Conservation (phyloP, 1,284 basidiomycete genomes). For the Marasmius tenuissimus region DNA sequence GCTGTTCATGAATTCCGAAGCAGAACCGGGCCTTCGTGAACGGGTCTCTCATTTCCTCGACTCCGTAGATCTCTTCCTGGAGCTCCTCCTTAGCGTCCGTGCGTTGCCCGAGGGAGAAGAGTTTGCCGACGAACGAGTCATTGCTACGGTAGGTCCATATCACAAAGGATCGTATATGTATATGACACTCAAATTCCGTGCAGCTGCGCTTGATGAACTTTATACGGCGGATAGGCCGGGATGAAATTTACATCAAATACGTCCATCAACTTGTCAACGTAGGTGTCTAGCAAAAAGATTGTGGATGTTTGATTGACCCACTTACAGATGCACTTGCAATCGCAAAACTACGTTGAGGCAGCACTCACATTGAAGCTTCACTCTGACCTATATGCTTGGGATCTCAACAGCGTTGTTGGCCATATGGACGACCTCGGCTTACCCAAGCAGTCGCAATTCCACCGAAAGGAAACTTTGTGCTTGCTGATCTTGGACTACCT, state of each 20-base stretch:
- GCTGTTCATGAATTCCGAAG: conserved; percentile 81
- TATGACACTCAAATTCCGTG: not conserved
- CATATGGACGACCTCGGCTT: conserved; percentile 86
- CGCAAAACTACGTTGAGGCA: conserved; percentile 90
- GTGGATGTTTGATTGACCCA: conserved; percentile 12
- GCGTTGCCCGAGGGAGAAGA: conserved; percentile 93
- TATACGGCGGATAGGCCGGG: conserved; percentile 81
- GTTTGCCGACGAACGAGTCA: conserved; percentile 91
- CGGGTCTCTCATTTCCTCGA: conserved; percentile 85
- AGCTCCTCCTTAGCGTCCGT: conserved; percentile 89
- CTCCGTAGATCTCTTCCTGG: conserved; percentile 91
- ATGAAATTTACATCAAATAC: conserved; percentile 93
- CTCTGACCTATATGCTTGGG: conserved; percentile 93
- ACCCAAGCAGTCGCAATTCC: conserved; percentile 92
- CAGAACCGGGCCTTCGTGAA: conserved; percentile 77
- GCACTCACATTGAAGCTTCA: conserved; percentile 91
- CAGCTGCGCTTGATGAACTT: conserved; percentile 91
- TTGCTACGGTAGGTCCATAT: conserved; percentile 67
- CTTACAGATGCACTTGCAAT: conserved; percentile 76
- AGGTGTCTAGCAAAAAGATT: conserved; percentile 22
- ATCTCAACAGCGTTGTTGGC: conserved; percentile 74
- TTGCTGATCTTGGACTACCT: conserved; percentile 86
- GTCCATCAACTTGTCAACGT: conserved; percentile 93
- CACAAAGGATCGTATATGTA: conserved; percentile 4
- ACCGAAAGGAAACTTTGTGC: conserved; percentile 89